A percentile compares a stretch with the other conserved stretches of the same genome.
These are phyloP conservation scores for Tuctoria greenei DNA, from an alignment of 176 grass and related monocot genomes.

Conservation along the genomic window DNA sequence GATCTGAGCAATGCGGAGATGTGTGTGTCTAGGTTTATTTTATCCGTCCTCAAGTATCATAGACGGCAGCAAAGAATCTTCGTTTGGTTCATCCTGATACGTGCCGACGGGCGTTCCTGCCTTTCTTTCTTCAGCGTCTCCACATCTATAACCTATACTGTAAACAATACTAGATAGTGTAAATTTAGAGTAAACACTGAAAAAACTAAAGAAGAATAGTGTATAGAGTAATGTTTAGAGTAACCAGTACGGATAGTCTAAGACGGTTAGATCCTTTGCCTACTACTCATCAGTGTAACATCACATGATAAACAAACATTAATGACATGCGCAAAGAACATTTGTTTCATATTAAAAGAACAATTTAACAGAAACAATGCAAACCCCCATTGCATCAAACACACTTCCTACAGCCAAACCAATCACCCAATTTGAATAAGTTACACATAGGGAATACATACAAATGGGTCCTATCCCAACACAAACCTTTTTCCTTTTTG, in stretches of 20 bases:
- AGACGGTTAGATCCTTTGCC: background rate
- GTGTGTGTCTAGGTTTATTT: no score
- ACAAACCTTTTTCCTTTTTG: slow-evolving; percentile 36
- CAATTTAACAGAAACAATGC: slow-evolving; percentile 30
- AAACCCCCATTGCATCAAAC: slow-evolving; percentile 25
- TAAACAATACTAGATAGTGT: no score
- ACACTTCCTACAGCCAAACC: slow-evolving; percentile 45
- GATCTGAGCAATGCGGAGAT: background rate
- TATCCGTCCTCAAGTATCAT: no score
- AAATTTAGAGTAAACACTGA: no score
- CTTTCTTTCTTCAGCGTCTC: no score
- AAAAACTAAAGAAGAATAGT: no score
- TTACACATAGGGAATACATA: slow-evolving; percentile 50
- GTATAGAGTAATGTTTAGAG: no score
- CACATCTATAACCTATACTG: no score
- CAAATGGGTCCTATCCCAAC: slow-evolving; percentile 41
- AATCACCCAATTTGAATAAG: slow-evolving; percentile 70
- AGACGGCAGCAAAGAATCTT: no score
- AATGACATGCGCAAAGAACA: background rate
- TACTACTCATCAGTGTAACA: background rate
- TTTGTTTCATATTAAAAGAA: slow-evolving; percentile 25
- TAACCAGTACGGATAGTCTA: no score
- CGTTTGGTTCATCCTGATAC: no score
- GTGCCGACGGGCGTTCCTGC: no score
- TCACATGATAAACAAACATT: background rate